Conservation (phyloP, 805 yeast species). For the Ogataea ganodermae region DNA sequence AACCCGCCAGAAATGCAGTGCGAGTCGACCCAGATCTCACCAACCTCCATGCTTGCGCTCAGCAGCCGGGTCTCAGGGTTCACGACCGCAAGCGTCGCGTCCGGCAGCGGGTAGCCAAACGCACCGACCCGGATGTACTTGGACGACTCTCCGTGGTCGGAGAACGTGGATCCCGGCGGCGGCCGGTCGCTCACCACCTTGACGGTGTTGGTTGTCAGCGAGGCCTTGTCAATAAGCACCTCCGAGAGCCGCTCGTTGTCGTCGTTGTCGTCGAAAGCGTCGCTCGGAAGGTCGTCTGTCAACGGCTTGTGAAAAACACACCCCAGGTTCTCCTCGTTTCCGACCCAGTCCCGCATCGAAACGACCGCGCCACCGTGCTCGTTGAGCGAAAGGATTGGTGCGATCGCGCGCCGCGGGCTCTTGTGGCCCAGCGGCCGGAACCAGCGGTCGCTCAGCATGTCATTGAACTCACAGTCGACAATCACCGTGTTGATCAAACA, state of each 20-base stretch:
- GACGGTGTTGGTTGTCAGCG: slow-evolving; percentile 70
- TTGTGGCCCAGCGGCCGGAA: slow-evolving; percentile 85
- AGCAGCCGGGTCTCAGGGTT: slow-evolving; percentile 86
- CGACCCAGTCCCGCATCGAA: slow-evolving; percentile 89
- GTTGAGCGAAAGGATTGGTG: slow-evolving; percentile 84
- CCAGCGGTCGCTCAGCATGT: slow-evolving; percentile 87
- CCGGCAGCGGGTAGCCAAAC: slow-evolving; percentile 93
- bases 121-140: slow-evolving; percentile 76
- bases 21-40: slow-evolving; percentile 97
- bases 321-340: slow-evolving; percentile 64
- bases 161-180: slow-evolving; percentile 48
- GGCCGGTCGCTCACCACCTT: slow-evolving; percentile 64
- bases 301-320: slow-evolving; percentile 41
- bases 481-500: slow-evolving; percentile 86
- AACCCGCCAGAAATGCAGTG: slow-evolving; percentile 89
- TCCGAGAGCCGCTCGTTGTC: slow-evolving; percentile 53
- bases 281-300: slow-evolving; percentile 38
- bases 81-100: slow-evolving; percentile 89
- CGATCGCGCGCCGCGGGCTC: slow-evolving; percentile 70
- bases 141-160: slow-evolving; percentile 41
- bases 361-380: slow-evolving; percentile 97
- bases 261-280: slow-evolving; percentile 31
- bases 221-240: slow-evolving; percentile 69
- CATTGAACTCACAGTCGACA: slow-evolving; percentile 91
- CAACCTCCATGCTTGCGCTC: slow-evolving; percentile 76